phyloP scores from a whole-genome alignment of 345 rosid genomes.

The Psidium friedrichsthalianum region DNA sequence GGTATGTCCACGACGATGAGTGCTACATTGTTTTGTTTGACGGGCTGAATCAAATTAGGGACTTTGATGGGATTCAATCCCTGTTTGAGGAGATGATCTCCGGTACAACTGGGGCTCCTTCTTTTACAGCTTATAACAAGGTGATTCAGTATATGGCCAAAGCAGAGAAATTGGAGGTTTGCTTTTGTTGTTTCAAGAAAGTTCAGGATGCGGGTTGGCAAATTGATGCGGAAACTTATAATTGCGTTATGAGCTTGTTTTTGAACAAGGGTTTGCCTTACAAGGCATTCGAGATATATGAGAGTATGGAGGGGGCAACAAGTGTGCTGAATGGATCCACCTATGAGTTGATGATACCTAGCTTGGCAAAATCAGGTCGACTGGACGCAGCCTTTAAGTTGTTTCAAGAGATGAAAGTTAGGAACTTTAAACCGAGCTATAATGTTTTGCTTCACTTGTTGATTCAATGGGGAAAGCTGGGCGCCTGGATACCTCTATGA shows the following conservation, averaged over 20 bases:
- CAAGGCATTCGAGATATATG: constrained; percentile 95
- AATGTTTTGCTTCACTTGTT: constrained; percentile 61
- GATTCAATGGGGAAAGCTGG: constrained; percentile 99
- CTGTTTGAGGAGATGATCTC: constrained; percentile 78
- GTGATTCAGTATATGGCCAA: constrained; percentile 82
- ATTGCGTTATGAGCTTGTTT: constrained; percentile 72
- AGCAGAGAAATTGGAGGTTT: constrained; percentile 85
- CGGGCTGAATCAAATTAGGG: constrained; percentile 51
- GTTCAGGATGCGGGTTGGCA: constrained; percentile 58
- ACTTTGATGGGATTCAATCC: constrained; percentile 59
- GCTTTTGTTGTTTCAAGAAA: constrained; percentile 85
- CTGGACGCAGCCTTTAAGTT: constrained; percentile 90
- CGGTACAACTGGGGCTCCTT: constrained; percentile 28
- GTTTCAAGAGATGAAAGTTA: constrained; percentile 83
- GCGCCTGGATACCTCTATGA: constrained; percentile 84
- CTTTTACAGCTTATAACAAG: constrained; percentile 49
- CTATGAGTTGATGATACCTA: constrained; percentile 84
- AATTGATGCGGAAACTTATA: constrained; percentile 57
- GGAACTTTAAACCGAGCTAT: constrained; percentile 57
- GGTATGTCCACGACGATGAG: constrained; percentile 62
- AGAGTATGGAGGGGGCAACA: constrained; percentile 74
- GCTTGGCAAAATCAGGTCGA: constrained; percentile 92
- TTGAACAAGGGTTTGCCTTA: constrained; percentile 80
- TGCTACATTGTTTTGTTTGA: constrained; percentile 67
- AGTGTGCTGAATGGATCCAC: constrained; percentile 64